A percentile compares a stretch with the other conserved stretches of the same genome.
phyloP scores from a whole-genome alignment of 2,329 filamentous ascomycete genomes.

The Leptosphaerulina australis region DNA sequence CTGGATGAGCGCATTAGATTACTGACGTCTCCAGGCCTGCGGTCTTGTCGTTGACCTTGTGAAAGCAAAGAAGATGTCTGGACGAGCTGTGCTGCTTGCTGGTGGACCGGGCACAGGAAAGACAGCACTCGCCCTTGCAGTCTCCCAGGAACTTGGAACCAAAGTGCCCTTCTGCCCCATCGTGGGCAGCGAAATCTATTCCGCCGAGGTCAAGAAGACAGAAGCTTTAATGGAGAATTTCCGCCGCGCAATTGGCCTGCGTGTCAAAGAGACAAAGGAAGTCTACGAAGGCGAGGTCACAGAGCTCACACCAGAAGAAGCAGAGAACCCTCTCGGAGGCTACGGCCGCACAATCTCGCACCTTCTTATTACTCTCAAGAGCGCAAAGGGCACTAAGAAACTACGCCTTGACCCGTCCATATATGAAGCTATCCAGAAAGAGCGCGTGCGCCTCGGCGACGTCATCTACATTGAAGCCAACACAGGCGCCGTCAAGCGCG shows the following conservation, averaged over 20 bases:
- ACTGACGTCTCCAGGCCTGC: conserved; percentile 67
- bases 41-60: conserved; percentile 96
- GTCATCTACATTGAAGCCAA: conserved; percentile 99
- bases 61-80: conserved; percentile 95
- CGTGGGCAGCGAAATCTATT: conserved; percentile 97
- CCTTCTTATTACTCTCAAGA: conserved; percentile 91
- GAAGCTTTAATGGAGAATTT: conserved; percentile 99
- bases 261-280: conserved; percentile 98
- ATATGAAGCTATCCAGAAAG: conserved; percentile 99
- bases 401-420: conserved; percentile 95
- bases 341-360: conserved; percentile 98
- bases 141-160: conserved; percentile 95
- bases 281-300: conserved; percentile 99
- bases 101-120: conserved; percentile 95
- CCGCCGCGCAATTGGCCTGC: conserved; percentile 88
- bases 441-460: conserved; percentile 92
- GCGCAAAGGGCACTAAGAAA: conserved; percentile 96
- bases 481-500: conserved; percentile 95
- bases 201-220: conserved; percentile 98
- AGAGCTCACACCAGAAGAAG: conserved; percentile 95
- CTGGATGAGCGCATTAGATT: background rate
- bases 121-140: conserved; percentile 91
- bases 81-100: conserved; percentile 88
- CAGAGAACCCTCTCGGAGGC: conserved; percentile 93
- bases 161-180: conserved; percentile 99